A percentile compares a stretch with the other conserved stretches of the same genome.
These are phyloP conservation scores for Aschersonia sp. DNA, from an alignment of 2,329 filamentous ascomycete genomes.

Conservation along the genomic window DNA sequence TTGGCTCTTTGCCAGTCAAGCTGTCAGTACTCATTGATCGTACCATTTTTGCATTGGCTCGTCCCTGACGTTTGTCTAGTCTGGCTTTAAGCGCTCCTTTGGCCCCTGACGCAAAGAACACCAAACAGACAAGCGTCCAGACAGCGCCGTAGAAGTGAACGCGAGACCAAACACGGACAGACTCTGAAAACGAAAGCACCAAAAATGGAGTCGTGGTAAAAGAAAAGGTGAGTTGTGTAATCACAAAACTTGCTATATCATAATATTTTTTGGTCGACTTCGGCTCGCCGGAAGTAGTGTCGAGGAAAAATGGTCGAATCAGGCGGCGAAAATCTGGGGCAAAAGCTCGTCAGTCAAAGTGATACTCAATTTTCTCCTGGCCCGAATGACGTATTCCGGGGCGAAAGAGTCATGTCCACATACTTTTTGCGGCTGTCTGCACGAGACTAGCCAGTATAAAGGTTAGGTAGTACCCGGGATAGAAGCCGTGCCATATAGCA, in stretches of 20 bases:
- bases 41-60: conserved; percentile 28
- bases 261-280: conserved; percentile 71
- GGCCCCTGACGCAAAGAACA: conserved; percentile 67
- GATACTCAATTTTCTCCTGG: no score
- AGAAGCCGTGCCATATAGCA: conserved; percentile 96
- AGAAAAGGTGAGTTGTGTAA: conserved; percentile 69
- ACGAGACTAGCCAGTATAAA: conserved; percentile 85
- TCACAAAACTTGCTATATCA: conserved; percentile 60
- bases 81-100: conserved; percentile 44
- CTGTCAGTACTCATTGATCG: conserved; percentile 44
- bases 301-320: conserved; percentile 83
- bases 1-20: conserved; percentile 40
- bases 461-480: conserved; percentile 85
- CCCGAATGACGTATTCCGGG: no score
- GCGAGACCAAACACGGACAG: conserved; percentile 62
- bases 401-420: no score
- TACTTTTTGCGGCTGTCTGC: conserved; percentile 89
- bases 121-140: conserved; percentile 48
- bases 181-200: conserved; percentile 57
- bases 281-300: conserved; percentile 55
- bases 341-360: no score
- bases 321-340: conserved; percentile 69
- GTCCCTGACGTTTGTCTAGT: conserved; percentile 42
- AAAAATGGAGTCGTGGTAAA: conserved; percentile 80
- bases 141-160: conserved; percentile 81